Conservation (phyloP, 371 early-diverging fungal species). For the Mortierella sp. region DNA sequence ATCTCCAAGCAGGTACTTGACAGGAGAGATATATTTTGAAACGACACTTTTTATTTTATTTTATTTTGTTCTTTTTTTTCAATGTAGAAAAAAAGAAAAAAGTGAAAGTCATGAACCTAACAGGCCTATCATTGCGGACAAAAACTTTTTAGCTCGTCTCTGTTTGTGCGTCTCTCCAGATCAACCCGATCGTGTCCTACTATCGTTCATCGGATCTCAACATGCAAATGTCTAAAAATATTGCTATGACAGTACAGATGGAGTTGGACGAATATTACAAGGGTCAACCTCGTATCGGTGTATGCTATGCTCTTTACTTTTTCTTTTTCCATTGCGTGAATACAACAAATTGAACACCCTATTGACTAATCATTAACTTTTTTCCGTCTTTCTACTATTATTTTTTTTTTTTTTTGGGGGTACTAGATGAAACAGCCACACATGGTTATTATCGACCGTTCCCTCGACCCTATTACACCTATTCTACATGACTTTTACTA, state of each 20-base stretch:
- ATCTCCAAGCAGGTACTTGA: constrained; percentile 43
- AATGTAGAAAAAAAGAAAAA: too few relatives aligned
- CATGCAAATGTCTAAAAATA: constrained; percentile 64
- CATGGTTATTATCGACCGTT: constrained; percentile 89
- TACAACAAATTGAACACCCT: constrained; percentile 47
- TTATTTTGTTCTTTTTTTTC: background rate
- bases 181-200: constrained; percentile 90
- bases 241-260: constrained; percentile 76
- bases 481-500: constrained; percentile 95
- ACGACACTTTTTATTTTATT: constrained; percentile 57
- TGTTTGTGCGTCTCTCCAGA: constrained; percentile 82
- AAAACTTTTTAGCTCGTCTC: constrained; percentile 73
- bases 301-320: constrained; percentile 37
- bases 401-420: background rate
- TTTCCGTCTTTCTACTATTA: too few relatives aligned
- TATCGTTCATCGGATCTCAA: constrained; percentile 76
- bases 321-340: background rate
- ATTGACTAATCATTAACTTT: background rate
- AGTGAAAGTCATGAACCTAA: too few relatives aligned
- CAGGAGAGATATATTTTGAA: constrained; percentile 46
- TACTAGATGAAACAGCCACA: constrained; percentile 64
- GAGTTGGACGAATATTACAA: constrained; percentile 76
- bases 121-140: too few relatives aligned
- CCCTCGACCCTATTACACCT: constrained; percentile 88
- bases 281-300: constrained; percentile 69